Evolutionary conservation across 306 rosid species (phyloP).

Genomic region (Casuarina glauca): DNA sequence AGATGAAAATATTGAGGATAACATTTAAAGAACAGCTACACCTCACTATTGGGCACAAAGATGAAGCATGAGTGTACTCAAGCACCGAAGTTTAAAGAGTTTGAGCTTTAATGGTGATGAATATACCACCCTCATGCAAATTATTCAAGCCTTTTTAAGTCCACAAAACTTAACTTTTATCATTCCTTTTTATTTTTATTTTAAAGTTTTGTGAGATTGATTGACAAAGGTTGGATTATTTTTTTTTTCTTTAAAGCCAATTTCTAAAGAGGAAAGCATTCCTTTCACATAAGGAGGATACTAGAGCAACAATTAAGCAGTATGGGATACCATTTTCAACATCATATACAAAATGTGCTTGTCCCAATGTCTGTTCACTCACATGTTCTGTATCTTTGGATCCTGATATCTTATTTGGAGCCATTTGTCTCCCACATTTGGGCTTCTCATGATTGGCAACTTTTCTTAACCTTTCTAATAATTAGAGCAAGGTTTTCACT

Average conservation of each 20-base stretch:
- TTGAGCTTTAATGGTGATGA: not conserved
- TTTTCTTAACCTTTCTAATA: not conserved
- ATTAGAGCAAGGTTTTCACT: not conserved
- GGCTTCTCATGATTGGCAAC: constrained; percentile 10
- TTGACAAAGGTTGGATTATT: too few species aligned
- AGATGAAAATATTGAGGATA: not conserved
- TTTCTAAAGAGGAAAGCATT: too few species aligned
- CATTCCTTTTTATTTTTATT: not conserved
- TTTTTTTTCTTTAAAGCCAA: too few species aligned
- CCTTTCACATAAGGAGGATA: too few species aligned
- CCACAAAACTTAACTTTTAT: not conserved
- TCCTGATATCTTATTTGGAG: not conserved
- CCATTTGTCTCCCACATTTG: not conserved
- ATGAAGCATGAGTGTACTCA: not conserved
- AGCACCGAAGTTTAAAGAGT: not conserved
- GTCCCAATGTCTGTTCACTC: not conserved
- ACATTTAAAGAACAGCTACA: not conserved
- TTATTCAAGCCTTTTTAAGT: not conserved
- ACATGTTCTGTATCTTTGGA: not conserved
- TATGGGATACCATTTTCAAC: not conserved
- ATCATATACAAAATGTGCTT: not conserved
- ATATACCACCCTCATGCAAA: not conserved
- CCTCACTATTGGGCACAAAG: not conserved
- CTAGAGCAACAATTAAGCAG: too few species aligned
- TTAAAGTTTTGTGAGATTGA: too few species aligned